Conservation (phyloP, 225 moss, liverwort and hornwort species). For the Sphagnum tenellum region DNA sequence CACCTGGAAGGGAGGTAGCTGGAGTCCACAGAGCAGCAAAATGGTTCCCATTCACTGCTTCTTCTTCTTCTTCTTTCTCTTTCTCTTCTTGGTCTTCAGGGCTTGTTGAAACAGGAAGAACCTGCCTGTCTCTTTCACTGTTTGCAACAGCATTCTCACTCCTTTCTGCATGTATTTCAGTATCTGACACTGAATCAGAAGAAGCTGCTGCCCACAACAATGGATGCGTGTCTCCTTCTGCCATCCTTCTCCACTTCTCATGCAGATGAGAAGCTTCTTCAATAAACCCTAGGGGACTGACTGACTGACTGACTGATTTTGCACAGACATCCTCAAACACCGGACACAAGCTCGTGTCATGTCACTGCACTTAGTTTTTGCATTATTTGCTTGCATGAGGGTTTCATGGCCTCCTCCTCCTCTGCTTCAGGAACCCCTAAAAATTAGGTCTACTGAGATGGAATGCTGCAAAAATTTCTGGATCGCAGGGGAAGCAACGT, state of each 20-base stretch:
- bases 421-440: no score
- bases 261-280: not conserved
- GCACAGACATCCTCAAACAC: no score
- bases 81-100: not conserved
- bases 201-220: slow-evolving; percentile 5
- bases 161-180: slow-evolving; percentile 5
- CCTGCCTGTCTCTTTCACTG: not conserved
- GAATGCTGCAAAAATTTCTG: no score
- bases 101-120: not conserved
- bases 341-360: no score
- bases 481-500: no score
- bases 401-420: no score
- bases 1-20: slow-evolving; percentile 9
- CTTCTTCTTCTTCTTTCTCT: slow-evolving; percentile 7
- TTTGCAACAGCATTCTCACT: slow-evolving; percentile 6
- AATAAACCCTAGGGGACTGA: no score
- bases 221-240: slow-evolving; percentile 13
- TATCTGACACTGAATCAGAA: not conserved
- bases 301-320: no score
- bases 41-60: slow-evolving; percentile 10
- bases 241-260: slow-evolving; percentile 21
- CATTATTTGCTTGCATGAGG: no score
- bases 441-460: no score
- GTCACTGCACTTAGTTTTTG: no score
- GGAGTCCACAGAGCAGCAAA: slow-evolving; percentile 16